These are phyloP conservation scores for Galerina marginata DNA, from an alignment of 768 basidiomycete species.

Conservation along the genomic window DNA sequence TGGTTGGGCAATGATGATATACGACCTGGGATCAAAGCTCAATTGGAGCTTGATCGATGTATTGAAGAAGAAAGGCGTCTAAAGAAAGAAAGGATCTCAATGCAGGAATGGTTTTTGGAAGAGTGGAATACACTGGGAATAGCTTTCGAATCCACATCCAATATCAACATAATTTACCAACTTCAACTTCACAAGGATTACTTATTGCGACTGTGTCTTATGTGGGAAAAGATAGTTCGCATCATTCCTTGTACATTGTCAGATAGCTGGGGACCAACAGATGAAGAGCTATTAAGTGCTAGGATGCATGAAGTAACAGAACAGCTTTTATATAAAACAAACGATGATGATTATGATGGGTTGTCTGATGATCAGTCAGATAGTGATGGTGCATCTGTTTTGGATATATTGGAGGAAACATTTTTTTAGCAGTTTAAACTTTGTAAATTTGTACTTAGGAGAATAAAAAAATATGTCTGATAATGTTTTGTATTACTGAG, in stretches of 20 bases:
- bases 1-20: conserved; percentile 37
- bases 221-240: neutral
- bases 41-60: conserved; percentile 32
- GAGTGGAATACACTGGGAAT: neutral
- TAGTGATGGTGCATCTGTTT: neutral
- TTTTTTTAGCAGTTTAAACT: neutral
- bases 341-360: neutral
- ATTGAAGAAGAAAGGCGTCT: conserved; percentile 28
- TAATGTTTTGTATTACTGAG: too few relatives aligned
- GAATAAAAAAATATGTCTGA: too few relatives aligned
- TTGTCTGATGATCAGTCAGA: neutral
- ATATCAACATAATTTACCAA: neutral
- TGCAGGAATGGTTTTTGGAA: neutral
- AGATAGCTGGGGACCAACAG: neutral
- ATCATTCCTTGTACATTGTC: neutral
- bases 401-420: neutral
- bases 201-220: neutral
- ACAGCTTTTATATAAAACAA: neutral
- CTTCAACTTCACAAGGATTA: neutral
- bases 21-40: conserved; percentile 31
- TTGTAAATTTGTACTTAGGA: too few relatives aligned
- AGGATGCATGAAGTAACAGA: neutral
- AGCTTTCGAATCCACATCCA: neutral
- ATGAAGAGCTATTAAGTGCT: neutral
- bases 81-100: neutral